Percentiles rank a stretch among this genome's conserved stretches.
phyloP scores from a whole-genome alignment of 208 protist genomes.

The Acanthamoeba castellanii region DNA sequence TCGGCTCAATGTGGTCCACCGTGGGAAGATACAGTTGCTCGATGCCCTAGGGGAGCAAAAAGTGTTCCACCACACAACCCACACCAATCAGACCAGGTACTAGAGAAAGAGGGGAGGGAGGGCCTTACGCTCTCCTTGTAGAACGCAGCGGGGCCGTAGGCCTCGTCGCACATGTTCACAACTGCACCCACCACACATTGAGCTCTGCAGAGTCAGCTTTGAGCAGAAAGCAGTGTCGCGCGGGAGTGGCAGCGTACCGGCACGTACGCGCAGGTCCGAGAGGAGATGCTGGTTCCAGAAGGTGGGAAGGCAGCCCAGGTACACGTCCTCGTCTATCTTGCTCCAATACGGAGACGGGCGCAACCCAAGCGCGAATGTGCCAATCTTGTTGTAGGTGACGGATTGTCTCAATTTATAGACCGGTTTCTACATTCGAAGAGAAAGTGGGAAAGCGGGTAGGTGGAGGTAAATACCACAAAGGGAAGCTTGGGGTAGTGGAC shows the following conservation, averaged over 20 bases:
- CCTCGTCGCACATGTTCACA: constrained; percentile 70
- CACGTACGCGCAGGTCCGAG: not conserved
- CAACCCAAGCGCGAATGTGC: constrained; percentile 41
- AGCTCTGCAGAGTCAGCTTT: too few species aligned
- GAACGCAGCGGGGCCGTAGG: constrained; percentile 22
- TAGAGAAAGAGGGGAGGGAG: not conserved
- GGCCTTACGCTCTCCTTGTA: constrained; percentile 30
- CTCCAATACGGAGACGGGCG: constrained; percentile 50
- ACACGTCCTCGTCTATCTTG: constrained; percentile 53
- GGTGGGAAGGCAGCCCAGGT: constrained; percentile 59
- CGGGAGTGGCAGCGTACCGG: not conserved
- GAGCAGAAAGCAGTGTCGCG: too few species aligned
- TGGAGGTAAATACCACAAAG: not conserved
- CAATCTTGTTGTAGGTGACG: not conserved
- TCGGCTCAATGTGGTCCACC: constrained; percentile 67
- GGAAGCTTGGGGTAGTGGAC: constrained; percentile 72
- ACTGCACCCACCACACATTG: not conserved
- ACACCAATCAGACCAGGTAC: not conserved
- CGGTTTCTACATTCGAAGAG: not conserved
- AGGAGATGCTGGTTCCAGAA: constrained; percentile 44
- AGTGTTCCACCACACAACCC: not conserved
- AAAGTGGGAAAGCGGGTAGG: not conserved
- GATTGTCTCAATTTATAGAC: not conserved
- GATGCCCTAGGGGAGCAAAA: not conserved
- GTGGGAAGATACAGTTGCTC: constrained; percentile 75